Base-by-base conservation (phyloP, 345 rosid genomes). In the Jatropha curcas region DNA sequence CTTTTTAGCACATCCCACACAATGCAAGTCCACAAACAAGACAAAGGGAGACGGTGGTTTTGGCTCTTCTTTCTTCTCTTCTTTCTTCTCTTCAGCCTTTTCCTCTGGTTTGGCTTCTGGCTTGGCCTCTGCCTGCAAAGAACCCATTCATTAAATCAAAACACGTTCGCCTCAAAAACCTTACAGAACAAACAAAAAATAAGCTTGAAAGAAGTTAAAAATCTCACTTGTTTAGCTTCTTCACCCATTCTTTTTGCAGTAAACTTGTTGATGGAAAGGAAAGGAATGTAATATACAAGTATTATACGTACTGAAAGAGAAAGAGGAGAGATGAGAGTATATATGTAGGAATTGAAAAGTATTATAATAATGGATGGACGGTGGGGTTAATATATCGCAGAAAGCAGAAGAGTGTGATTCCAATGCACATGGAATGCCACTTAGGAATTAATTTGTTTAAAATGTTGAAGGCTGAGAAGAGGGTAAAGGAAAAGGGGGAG, bases 1-100 rank as follows among this genome's bases (percentile, higher is more conserved):
- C 84, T 93, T 93, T 84, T 93, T 91, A 60, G 97, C 91, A 48
- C 99, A 95, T 24, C 98, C 98, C 7, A 86, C 88, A 68, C 99
- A 95, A 85, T 92, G 98, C 87, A 92, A 81, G 85, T 95, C 94
- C 57, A 92, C 90, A 59, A 39, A 85, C 77, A 95, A 76, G 46
- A 93, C 83, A 43, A 88, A 83, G 5, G 96, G 97, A 53, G 93
- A 81, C 9, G 91, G 92, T 14, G 90, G 88, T 37, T 80, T 72
- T 22, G 89, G 82, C 9, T 78, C 77, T 37, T 87, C 86, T 22
- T 78, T 79, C 70, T 80, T 65, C 65, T 67, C 60, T 45, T 63
- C 75, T 59, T 82, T 79, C 64, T 83, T 84, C 57, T 77, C 69
- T 17, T 51, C 73, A 60, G 67, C 67, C 41, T 82, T 70, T 82